phyloP scores from a whole-genome alignment of 2,329 filamentous ascomycete species.

The Penicillium sclerotiorum region DNA sequence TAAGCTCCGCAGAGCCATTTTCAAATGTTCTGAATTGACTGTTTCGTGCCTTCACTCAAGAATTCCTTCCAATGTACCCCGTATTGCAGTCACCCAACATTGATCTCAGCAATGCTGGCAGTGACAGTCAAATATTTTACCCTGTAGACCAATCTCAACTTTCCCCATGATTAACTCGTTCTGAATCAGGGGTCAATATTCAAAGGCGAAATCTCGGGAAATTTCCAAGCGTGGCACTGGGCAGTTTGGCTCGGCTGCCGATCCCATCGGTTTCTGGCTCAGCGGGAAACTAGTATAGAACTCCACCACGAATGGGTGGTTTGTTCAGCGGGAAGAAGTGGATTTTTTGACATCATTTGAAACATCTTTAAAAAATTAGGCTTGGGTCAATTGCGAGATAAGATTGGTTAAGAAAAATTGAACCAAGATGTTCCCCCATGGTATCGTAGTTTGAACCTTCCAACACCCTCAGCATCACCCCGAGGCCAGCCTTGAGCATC shows the following conservation, averaged over 20 bases:
- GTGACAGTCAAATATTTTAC: too few relatives aligned
- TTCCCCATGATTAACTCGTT: too few relatives aligned
- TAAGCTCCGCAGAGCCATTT: background rate
- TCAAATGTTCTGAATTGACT: too few relatives aligned
- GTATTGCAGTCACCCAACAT: too few relatives aligned
- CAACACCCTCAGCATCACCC: too few relatives aligned
- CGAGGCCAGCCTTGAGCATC: too few relatives aligned
- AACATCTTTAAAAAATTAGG: background rate
- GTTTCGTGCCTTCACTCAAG: too few relatives aligned
- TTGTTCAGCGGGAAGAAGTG: conserved; percentile 1
- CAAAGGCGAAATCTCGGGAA: conserved; percentile 14
- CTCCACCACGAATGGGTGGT: background rate
- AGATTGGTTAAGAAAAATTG: background rate
- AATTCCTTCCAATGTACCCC: too few relatives aligned
- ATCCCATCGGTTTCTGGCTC: conserved; percentile 10
- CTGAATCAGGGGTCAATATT: conserved; percentile 5
- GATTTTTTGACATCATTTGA: background rate
- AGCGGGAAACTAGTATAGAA: background rate
- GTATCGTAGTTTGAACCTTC: too few relatives aligned
- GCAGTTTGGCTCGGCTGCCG: conserved; percentile 5
- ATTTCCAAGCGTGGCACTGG: background rate
- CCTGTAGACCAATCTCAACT: background rate
- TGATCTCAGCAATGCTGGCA: too few relatives aligned
- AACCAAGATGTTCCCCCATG: background rate
- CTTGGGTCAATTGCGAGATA: background rate